Conservation (phyloP, 352 stramenopile species). For the Pythium monospermum region DNA sequence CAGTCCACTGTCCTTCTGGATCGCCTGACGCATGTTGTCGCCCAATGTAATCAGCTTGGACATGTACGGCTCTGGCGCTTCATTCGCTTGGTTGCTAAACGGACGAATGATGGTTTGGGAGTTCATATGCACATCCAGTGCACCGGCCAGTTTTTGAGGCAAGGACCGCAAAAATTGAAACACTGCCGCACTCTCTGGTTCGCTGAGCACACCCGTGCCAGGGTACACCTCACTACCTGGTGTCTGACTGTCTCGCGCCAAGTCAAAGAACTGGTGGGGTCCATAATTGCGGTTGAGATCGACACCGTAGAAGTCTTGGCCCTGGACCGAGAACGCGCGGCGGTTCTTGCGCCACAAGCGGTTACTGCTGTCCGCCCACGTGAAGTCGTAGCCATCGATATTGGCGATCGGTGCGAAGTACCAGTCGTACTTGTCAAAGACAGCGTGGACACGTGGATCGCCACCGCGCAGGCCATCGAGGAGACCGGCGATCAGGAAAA, state of each 20-base stretch:
- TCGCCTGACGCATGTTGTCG: conserved; percentile 13
- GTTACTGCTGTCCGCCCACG: conserved; percentile 12
- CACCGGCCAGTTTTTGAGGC: conserved; percentile 10
- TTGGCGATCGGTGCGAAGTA: conserved; percentile 34
- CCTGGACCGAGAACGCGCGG: background rate
- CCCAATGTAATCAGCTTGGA: conserved; percentile 19
- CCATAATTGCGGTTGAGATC: conserved; percentile 36
- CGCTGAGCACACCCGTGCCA: conserved; percentile 16
- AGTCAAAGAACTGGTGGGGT: conserved; percentile 16
- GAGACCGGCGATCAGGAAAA: conserved; percentile 19
- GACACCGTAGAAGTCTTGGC: conserved; percentile 10
- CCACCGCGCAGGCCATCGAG: conserved; percentile 16
- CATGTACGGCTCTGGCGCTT: conserved; percentile 15
- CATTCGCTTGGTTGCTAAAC: conserved; percentile 9
- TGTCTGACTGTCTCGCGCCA: background rate
- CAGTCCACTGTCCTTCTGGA: background rate
- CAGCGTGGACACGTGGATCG: conserved; percentile 6
- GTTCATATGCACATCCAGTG: conserved; percentile 23
- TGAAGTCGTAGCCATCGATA: conserved; percentile 24
- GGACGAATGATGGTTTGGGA: conserved; percentile 19
- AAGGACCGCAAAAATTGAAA: conserved; percentile 18
- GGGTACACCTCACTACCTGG: conserved; percentile 20
- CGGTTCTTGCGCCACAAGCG: conserved; percentile 31
- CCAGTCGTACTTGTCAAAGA: conserved; percentile 27
- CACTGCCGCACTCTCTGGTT: conserved; percentile 23